A percentile compares a stretch with the other conserved stretches of the same genome.
phyloP scores from a whole-genome alignment of 345 rosid genomes.

The Xanthoceras sorbifolium region DNA sequence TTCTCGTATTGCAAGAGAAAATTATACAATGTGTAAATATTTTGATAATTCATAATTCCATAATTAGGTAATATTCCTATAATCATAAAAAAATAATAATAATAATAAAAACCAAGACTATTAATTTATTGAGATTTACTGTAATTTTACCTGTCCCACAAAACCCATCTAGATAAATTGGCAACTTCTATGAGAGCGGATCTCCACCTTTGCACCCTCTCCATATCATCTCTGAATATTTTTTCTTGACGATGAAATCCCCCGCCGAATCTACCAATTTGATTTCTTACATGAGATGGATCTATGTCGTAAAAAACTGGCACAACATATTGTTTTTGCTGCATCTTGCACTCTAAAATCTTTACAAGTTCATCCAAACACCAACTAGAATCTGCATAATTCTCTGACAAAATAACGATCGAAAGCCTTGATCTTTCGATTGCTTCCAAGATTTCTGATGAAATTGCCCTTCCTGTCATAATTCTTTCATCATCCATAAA shows the following conservation, averaged over 20 bases:
- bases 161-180: conserved; percentile 26
- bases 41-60: too few species aligned
- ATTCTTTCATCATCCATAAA: conserved; percentile 29
- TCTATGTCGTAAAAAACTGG: not conserved
- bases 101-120: too few species aligned
- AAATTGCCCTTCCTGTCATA: conserved; percentile 21
- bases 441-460: conserved; percentile 24
- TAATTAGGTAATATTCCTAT: too few species aligned
- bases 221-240: not conserved
- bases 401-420: conserved; percentile 22
- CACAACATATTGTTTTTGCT: too few species aligned
- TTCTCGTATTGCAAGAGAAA: too few species aligned
- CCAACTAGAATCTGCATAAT: conserved; percentile 32
- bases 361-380: conserved; percentile 37
- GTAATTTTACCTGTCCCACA: conserved; percentile 11
- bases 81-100: too few species aligned
- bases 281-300: conserved; percentile 14
- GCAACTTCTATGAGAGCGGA: conserved; percentile 11
- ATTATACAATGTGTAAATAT: too few species aligned
- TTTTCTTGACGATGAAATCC: conserved; percentile 9
- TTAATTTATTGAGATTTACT: too few species aligned
- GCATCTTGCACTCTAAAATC: conserved; percentile 20
- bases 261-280: conserved; percentile 2
- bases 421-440: conserved; percentile 29
- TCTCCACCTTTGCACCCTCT: conserved; percentile 24